Conservation (phyloP, 352 stramenopile genomes). For the Globisporangium rhizosaccharum region DNA sequence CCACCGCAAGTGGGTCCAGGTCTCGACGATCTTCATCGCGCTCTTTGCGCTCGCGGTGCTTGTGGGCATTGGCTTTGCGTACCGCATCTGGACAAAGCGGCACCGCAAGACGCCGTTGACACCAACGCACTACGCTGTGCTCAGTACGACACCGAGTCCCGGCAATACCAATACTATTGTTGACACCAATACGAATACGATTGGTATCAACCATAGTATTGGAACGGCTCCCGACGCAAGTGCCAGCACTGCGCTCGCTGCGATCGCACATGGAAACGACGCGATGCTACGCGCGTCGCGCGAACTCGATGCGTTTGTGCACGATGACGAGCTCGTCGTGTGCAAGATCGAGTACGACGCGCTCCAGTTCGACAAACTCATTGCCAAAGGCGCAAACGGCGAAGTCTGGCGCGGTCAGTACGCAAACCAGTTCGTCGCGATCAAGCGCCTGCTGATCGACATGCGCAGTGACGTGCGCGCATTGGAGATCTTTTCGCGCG, state of each 20-base stretch:
- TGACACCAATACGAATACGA: neutral
- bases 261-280: conserved; percentile 11
- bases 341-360: conserved; percentile 36
- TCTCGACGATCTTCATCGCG: conserved; percentile 12
- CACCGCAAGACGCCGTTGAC: neutral
- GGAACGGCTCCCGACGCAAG: neutral
- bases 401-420: conserved; percentile 59
- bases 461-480: conserved; percentile 33
- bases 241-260: too few species aligned
- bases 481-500: conserved; percentile 45
- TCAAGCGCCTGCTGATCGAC: conserved; percentile 54
- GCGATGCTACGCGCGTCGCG: conserved; percentile 14
- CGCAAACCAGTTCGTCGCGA: conserved; percentile 34
- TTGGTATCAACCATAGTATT: neutral
- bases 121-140: conserved; percentile 6
- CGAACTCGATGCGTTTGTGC: conserved; percentile 31
- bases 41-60: conserved; percentile 10
- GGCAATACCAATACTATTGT: neutral
- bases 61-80: conserved; percentile 7
- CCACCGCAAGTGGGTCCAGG: conserved; percentile 7
- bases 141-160: neutral
- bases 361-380: conserved; percentile 33
- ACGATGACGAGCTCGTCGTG: conserved; percentile 38
- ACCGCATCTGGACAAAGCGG: conserved; percentile 3
- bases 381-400: conserved; percentile 44